Base-by-base conservation (phyloP, 257 asterid species). In the Parsonsia alboflavescens region DNA sequence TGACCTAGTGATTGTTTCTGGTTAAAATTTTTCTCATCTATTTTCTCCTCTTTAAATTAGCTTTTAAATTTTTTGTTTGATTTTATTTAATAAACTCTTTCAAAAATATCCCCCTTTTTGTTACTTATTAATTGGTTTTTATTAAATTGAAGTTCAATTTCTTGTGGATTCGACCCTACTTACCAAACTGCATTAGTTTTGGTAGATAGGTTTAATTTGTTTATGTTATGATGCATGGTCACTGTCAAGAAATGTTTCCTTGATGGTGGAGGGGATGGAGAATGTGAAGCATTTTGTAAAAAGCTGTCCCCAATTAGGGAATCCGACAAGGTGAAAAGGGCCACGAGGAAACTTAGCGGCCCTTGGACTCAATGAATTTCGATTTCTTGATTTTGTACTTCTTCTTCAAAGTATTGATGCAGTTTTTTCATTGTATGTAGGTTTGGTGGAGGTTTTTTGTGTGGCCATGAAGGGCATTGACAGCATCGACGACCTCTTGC, bases 351-450 rank as follows among this genome's bases (percentile, higher is more conserved):
- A 71, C 76, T 85, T 82, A 80, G 64, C 85, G 85, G 71, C 87
- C 91, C 81, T 83, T 59, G 80, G 95, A 85, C 79, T 86, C 85
- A 71, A 83, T 76, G 70, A 73, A 82, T 77, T 82, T 88, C 74
- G 88, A 71, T 84, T 86, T 89, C 90, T 92, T 96, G 80, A 85
- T 76, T 85, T 92, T 94, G 88, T 78, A 94, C 85, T 87, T 89
- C 88, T 94, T 94, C 82, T 94, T 94, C 62, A 90, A 73, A 68
- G 98, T 94, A 85, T 94, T 98, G 81, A 94, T 87, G 53, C 98
- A 96, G 79, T 94, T 94, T 69, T 94, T 92, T 73, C 99, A 92
- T 90, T 94, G 99, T 53, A 92, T 84, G 80, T 90, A 92, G 74
- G 96, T 82, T 81, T 96, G 96, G 28, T 85, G 90, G 58, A 84